Conservation (phyloP, 805 yeast species). For the Novakomyces olei region DNA sequence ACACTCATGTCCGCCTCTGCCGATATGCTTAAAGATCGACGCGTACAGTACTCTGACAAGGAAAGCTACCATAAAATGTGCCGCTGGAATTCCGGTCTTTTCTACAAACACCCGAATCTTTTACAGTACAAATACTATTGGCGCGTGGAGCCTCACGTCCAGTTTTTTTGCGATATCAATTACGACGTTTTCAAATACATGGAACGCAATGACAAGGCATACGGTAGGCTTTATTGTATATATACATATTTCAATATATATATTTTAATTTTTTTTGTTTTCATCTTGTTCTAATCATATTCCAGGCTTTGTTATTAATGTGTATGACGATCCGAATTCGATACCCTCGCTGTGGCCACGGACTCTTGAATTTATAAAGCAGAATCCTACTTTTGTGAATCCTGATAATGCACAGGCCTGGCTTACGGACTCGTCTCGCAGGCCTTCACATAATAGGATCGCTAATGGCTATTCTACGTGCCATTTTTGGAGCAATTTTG, state of each 20-base stretch:
- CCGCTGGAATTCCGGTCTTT: conserved; percentile 54
- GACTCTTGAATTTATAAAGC: conserved; percentile 35
- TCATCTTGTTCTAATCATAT: too few relatives aligned
- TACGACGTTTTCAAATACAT: conserved; percentile 63
- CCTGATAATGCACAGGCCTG: conserved; percentile 40
- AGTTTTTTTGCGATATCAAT: conserved; percentile 53
- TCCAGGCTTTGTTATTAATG: conserved; percentile 37
- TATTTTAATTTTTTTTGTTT: too few relatives aligned
- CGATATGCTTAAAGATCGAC: conserved; percentile 13
- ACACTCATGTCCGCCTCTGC: conserved; percentile 8
- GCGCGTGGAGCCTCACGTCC: conserved; percentile 81
- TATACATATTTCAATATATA: too few relatives aligned
- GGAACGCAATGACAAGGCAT: conserved; percentile 49
- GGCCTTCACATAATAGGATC: conserved; percentile 27
- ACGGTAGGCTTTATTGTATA: too few relatives aligned
- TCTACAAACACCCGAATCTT: conserved; percentile 40
- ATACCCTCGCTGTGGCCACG: conserved; percentile 45
- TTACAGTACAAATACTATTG: conserved; percentile 48
- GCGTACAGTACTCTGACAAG: conserved; percentile 42
- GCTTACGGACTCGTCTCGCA: conserved; percentile 35
- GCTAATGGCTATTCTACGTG: conserved; percentile 43
- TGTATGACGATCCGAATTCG: conserved; percentile 50
- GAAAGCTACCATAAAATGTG: conserved; percentile 55
- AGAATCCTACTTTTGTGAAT: conserved; percentile 36
- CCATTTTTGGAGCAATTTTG: conserved; percentile 83